A percentile compares a stretch with the other conserved stretches of the same genome.
Conservation (phyloP, 2,329 filamentous ascomycete species). For the Rutstroemia sp. region DNA sequence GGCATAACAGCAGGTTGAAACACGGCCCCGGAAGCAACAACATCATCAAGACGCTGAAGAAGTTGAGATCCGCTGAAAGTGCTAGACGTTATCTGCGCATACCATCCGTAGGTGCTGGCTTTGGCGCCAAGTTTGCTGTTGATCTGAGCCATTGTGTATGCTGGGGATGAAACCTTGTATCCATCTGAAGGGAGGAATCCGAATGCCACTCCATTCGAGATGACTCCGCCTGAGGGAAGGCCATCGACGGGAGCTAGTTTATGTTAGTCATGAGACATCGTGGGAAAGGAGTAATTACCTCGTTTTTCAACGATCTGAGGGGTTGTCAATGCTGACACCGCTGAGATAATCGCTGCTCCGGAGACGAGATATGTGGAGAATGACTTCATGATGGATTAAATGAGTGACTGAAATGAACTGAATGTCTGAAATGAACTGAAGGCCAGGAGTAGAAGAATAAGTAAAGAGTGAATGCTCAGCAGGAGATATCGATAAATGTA, state of each 20-base stretch:
- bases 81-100: conserved; percentile 6
- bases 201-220: conserved; percentile 10
- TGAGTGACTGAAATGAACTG: neutral
- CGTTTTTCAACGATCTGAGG: neutral
- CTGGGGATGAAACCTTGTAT: neutral
- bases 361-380: neutral
- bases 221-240: conserved; percentile 2
- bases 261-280: neutral
- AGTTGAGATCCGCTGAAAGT: conserved; percentile 3
- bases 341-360: neutral
- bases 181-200: conserved; percentile 11
- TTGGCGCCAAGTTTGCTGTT: conserved; percentile 6
- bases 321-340: neutral
- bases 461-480: neutral
- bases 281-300: neutral
- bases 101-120: conserved; percentile 9
- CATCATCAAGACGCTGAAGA: conserved; percentile 5
- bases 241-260: neutral
- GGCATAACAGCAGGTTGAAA: conserved; percentile 11
- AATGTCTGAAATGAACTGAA: no score
- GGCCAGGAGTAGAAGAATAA: neutral
- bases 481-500: neutral
- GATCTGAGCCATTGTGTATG: conserved; percentile 8
- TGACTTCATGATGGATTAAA: neutral
- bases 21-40: conserved; percentile 9